Evolutionary conservation across 371 early-diverging fungal species (phyloP).

Genomic region (Rhizopus microsporus): DNA sequence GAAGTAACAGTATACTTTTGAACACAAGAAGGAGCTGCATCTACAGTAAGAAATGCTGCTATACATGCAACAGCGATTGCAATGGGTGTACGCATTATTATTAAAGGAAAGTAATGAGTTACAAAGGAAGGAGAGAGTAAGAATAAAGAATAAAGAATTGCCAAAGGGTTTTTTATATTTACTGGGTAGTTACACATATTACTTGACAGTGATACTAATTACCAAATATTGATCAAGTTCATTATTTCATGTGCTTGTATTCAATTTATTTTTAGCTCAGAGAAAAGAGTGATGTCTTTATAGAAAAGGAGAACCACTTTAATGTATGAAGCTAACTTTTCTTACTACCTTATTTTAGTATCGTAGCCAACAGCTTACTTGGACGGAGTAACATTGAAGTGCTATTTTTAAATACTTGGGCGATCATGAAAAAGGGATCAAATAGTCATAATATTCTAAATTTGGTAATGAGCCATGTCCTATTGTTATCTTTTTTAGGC

Average conservation of each 20-base stretch:
- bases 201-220: not conserved
- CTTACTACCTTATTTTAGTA: no score
- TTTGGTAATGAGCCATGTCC: no score
- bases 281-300: no score
- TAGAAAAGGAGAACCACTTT: no score
- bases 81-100: slow-evolving; percentile 22
- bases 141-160: not conserved
- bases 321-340: no score
- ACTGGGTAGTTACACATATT: not conserved
- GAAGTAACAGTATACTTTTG: slow-evolving; percentile 12
- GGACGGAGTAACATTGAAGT: no score
- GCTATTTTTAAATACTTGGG: no score
- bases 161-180: slow-evolving; percentile 1
- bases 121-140: slow-evolving; percentile 7
- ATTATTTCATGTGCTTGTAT: slow-evolving; percentile 1
- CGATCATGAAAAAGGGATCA: no score
- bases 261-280: not conserved
- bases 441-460: no score
- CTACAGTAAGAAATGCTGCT: slow-evolving; percentile 17
- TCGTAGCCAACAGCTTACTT: no score
- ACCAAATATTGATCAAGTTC: slow-evolving; percentile 5
- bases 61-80: slow-evolving; percentile 28
- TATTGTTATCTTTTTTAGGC: no score
- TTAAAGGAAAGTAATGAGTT: slow-evolving; percentile 1
- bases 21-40: slow-evolving; percentile 23